These are phyloP conservation scores for Penicillium paradoxum DNA, from an alignment of 495 filamentous ascomycete species.

Conservation along the genomic window DNA sequence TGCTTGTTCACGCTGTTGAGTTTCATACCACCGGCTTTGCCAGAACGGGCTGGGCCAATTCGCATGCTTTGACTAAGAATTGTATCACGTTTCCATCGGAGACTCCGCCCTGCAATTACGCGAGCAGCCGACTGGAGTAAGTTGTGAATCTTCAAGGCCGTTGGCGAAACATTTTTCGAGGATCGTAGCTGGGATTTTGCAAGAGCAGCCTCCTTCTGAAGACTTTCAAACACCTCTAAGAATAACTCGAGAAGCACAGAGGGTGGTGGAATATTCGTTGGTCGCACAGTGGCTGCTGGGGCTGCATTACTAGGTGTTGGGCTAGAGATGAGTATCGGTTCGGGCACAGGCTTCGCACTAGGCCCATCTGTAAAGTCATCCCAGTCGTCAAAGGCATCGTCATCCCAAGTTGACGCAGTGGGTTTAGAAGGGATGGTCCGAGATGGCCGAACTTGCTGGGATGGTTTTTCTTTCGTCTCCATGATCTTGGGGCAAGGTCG, in stretches of 20 bases:
- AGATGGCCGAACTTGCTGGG: constrained; percentile 12
- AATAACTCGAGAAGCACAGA: constrained; percentile 74
- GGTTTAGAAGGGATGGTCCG: constrained; percentile 12
- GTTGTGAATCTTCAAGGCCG: constrained; percentile 40
- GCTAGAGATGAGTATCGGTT: constrained; percentile 3
- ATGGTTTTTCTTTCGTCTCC: background rate
- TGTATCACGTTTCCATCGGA: constrained; percentile 85
- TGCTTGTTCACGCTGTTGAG: constrained; percentile 73
- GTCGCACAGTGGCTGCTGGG: constrained; percentile 46
- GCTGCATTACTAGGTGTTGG: constrained; percentile 7
- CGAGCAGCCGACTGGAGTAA: constrained; percentile 65
- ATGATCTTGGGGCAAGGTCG: constrained; percentile 7
- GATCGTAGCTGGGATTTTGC: constrained; percentile 16
- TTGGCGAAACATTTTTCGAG: background rate
- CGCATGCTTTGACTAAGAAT: constrained; percentile 83
- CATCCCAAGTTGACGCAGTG: constrained; percentile 53
- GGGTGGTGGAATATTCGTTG: constrained; percentile 86
- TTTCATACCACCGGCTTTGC: constrained; percentile 77
- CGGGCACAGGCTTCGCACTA: constrained; percentile 10
- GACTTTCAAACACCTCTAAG: constrained; percentile 54
- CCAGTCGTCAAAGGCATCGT: constrained; percentile 44
- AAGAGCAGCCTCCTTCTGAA: constrained; percentile 34
- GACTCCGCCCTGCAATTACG: constrained; percentile 77
- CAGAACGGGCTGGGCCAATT: constrained; percentile 66
- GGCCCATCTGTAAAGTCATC: constrained; percentile 39